Evolutionary conservation across 2,329 filamentous ascomycete species (phyloP), one percentile per base, ranked within the genome.

Genomic region (Aspergillus novofumigatus): DNA sequence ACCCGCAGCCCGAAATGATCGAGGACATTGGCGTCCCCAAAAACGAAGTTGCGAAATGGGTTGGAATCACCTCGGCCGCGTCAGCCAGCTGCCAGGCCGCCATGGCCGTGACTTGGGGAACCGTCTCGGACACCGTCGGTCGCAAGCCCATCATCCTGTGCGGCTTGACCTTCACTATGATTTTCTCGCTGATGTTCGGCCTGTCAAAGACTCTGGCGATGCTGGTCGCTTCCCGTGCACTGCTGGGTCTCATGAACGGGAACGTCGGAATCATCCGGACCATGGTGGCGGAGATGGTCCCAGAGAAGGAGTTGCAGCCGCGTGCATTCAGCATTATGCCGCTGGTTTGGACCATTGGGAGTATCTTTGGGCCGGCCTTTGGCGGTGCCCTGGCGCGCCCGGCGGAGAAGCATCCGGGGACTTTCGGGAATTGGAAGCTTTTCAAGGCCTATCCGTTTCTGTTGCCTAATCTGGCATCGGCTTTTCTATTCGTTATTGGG

Each of bases 251-350:
- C 9, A 87, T 89, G 48, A 97, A 96, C 69, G 94, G 93, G 54
- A 97, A 97, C 69, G 88, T 93, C n/a, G 90, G 94, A 1, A 97
- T 97, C 60, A 88, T 97, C 61, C 80, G 92, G 62, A 96, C 91
- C 17, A 91, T 94, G 78, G 92, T 97, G 2, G 93, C 93, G 0
- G 93, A 97, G 73, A 86, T 97, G 82, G 92, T 96, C 1, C 90
- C 91, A 0, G 86, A 94, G 72, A 91, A 84, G 71, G 89, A 92
- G 68, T 80, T 96, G 6, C 93, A 97, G 69, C 92, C 93, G 0
- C 81, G 86, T 53, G 94, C 94, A 0, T 97, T 97, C 73, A 92
- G 88, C 62, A 81, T 97, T 49, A 97, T 97, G 92, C 93, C 93
- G 3, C 77, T 97, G 17, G 90, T 89, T 1, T 97, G 91, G 89